A percentile compares a stretch with the other conserved stretches of the same genome.
Conservation (phyloP, 202 grass and related monocot species). For the Bolboschoenoplectus hybrid region DNA sequence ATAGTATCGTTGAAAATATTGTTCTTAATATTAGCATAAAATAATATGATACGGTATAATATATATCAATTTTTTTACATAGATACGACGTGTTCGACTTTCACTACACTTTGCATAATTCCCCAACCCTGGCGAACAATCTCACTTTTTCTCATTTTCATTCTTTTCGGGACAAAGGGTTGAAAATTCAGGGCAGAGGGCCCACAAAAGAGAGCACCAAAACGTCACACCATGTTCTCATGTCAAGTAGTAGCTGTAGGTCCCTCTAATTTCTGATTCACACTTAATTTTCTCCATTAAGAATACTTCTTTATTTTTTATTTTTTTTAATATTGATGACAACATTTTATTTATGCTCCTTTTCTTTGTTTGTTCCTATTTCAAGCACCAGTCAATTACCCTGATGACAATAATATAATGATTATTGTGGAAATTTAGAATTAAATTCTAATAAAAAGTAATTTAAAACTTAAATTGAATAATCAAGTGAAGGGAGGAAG, state of each 20-base stretch:
- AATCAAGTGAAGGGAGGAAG: too few species aligned
- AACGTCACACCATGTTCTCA: conserved; percentile 24
- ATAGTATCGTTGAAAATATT: too few species aligned
- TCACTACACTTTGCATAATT: too few species aligned
- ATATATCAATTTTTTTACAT: too few species aligned
- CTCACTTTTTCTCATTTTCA: conserved; percentile 15
- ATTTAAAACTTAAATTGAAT: too few species aligned
- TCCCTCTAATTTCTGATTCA: not conserved
- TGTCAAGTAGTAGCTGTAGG: not conserved
- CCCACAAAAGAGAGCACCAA: not conserved
- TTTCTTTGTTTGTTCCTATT: not conserved
- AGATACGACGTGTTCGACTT: too few species aligned
- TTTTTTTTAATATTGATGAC: not conserved
- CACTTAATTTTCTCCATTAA: not conserved
- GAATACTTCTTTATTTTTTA: not conserved
- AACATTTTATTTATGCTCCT: not conserved
- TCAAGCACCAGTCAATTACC: not conserved
- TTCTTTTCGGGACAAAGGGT: not conserved
- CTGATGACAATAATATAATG: not conserved
- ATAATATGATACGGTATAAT: too few species aligned
- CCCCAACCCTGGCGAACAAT: not conserved
- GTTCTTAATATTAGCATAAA: too few species aligned
- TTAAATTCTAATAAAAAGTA: too few species aligned
- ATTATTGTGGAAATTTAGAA: not conserved
- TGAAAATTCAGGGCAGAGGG: not conserved